phyloP scores from a whole-genome alignment of 2,329 filamentous ascomycete species.

The Neurospora crassa region DNA sequence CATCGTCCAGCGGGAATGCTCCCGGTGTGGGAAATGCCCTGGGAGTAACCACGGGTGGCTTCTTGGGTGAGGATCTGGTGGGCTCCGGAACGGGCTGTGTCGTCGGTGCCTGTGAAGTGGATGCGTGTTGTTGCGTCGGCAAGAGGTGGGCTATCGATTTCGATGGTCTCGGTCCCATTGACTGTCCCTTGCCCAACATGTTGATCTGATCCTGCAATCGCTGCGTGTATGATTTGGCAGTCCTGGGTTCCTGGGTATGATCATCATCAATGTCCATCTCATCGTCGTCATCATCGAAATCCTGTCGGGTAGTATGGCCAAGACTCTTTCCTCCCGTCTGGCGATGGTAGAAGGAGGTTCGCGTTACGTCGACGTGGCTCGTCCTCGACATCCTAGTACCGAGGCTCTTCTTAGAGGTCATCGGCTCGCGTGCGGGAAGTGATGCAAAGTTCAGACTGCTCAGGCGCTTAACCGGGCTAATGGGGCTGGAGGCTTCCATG shows the following conservation, averaged over 20 bases:
- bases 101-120: constrained; percentile 16
- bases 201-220: constrained; percentile 88
- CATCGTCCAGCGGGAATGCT: constrained; percentile 49
- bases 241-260: constrained; percentile 36
- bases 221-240: constrained; percentile 81
- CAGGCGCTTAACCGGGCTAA: constrained; percentile 72
- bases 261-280: constrained; percentile 43
- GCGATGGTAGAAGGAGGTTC: constrained; percentile 64
- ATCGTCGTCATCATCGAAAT: constrained; percentile 33
- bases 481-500: constrained; percentile 64
- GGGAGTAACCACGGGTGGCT: constrained; percentile 23
- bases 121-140: constrained; percentile 23
- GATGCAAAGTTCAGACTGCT: constrained; percentile 93
- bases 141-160: constrained; percentile 35
- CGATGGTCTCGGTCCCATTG: constrained; percentile 35
- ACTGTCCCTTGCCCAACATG: constrained; percentile 50
- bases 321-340: constrained; percentile 67
- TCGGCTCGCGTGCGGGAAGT: constrained; percentile 79
- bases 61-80: constrained; percentile 21
- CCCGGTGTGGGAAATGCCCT: constrained; percentile 38
- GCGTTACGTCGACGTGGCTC: constrained; percentile 66
- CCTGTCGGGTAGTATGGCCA: constrained; percentile 31
- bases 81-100: constrained; percentile 15
- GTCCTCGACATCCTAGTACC: constrained; percentile 57
- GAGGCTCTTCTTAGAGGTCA: constrained; percentile 75